Conservation (phyloP, 768 basidiomycete species). For the Leccinum subtestaceum region DNA sequence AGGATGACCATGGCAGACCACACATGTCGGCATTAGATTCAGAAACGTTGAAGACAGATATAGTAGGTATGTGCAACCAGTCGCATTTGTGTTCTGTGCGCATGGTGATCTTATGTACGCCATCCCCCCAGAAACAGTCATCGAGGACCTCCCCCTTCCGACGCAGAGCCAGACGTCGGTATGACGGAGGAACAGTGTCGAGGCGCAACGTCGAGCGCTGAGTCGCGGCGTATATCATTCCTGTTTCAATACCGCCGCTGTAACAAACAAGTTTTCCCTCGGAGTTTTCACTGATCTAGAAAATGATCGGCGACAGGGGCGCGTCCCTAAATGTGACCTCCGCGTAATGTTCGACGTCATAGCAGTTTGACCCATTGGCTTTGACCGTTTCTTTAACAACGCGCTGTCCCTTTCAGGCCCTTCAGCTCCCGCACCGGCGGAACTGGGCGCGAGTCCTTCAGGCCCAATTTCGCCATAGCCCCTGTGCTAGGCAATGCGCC, state of each 20-base stretch:
- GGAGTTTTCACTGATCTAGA: no score
- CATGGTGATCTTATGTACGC: no score
- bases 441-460: constrained; percentile 17
- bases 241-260: constrained; percentile 28
- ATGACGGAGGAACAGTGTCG: constrained; percentile 65
- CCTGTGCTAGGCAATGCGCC: constrained; percentile 13
- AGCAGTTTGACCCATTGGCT: constrained; percentile 33
- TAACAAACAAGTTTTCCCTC: no score
- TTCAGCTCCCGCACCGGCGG: constrained; percentile 8
- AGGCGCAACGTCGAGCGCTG: constrained; percentile 73
- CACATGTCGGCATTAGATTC: no score
- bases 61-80: no score
- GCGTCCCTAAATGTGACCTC: neutral
- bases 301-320: neutral
- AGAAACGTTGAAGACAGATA: no score
- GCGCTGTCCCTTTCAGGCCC: constrained; percentile 19
- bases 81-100: no score
- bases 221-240: constrained; percentile 81
- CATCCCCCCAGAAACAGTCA: no score
- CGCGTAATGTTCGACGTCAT: constrained; percentile 5
- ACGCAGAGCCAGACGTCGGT: no score
- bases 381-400: constrained; percentile 46
- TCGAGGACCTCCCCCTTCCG: no score
- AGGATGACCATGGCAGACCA: no score
- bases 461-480: constrained; percentile 24